Percentiles rank a stretch among this genome's conserved stretches.
Conservation (phyloP, 2,329 filamentous ascomycete genomes). For the Xylaria sp. region DNA sequence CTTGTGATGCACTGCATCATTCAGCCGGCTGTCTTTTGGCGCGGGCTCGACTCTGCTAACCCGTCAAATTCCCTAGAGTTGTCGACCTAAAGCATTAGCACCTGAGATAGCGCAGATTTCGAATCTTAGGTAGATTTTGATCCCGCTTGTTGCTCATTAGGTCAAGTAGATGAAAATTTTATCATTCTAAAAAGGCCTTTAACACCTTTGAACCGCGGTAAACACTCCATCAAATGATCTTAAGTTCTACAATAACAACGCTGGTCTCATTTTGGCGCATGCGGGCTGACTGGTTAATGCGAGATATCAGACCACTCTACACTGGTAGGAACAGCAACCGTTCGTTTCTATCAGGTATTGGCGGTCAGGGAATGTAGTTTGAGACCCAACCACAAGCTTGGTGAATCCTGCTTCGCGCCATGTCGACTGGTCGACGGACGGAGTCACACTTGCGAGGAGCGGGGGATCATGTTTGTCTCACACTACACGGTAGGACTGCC, state of each 20-base stretch:
- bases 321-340: neutral
- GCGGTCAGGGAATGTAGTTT: neutral
- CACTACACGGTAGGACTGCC: neutral
- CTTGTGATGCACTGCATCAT: constrained; percentile 17
- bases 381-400: constrained; percentile 16
- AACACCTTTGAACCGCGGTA: neutral
- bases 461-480: constrained; percentile 11
- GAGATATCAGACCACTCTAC: constrained; percentile 20
- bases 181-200: neutral
- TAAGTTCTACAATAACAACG: neutral
- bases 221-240: constrained; percentile 2
- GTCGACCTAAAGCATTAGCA: neutral
- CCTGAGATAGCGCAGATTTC: neutral
- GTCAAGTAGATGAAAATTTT: neutral
- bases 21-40: constrained; percentile 20
- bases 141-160: neutral
- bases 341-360: constrained; percentile 1
- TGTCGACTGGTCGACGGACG: constrained; percentile 15
- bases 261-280: constrained; percentile 6
- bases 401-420: neutral
- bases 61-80: neutral
- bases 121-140: neutral
- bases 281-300: constrained; percentile 1
- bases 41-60: constrained; percentile 2
- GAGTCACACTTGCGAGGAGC: neutral